Evolutionary conservation across 2,329 filamentous ascomycete species (phyloP), one percentile per base, ranked within the genome.

Genomic region (Exophiala mesophila): DNA sequence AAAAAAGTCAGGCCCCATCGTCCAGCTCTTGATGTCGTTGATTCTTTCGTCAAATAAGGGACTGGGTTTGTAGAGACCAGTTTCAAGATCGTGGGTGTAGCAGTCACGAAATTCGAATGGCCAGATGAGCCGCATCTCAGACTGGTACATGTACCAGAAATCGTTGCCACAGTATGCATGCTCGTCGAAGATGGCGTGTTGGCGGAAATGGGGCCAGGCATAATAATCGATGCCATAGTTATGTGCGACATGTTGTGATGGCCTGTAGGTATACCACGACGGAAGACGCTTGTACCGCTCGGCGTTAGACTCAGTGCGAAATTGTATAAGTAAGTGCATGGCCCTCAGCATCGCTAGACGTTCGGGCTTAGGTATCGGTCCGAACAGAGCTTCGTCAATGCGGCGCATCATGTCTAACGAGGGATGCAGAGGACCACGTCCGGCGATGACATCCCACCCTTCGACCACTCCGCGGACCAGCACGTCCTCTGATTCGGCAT

Each of bases 51-150:
- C 31, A 30, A 49, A 49, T 9, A 31, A 28, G n/a, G 31, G 39
- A 10, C 43, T 46, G 20, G 44, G 39, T 15, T 32, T 36, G 23
- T 46, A 49, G 7, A 36, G 20, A 17, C 44, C 43, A 5, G 47
- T 46, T 15, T 43, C 38, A 16, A 26, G 28, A 20, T 43, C 36
- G 12, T 40, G 47, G 8, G 32, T 39, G 29, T 42, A 48, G 18
- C 45, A 48, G 20, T 48, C 41, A 2, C 41, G 36, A 30, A 48
- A 48, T 12, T 44, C 41, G 17, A 39, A 44, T 10, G 40, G 41
- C 45, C 45, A 48, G 10, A 35, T 36, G 3, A 48, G n/a, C 7
- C 41, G 40, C 26, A 48, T 16, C 19, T 36, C 32, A 5, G 3
- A 4, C 30, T 32, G 33, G 30, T 44, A 44, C 3, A 40, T 16